Base-by-base conservation (phyloP, 805 yeast species). In the Peterozyma toletana region DNA sequence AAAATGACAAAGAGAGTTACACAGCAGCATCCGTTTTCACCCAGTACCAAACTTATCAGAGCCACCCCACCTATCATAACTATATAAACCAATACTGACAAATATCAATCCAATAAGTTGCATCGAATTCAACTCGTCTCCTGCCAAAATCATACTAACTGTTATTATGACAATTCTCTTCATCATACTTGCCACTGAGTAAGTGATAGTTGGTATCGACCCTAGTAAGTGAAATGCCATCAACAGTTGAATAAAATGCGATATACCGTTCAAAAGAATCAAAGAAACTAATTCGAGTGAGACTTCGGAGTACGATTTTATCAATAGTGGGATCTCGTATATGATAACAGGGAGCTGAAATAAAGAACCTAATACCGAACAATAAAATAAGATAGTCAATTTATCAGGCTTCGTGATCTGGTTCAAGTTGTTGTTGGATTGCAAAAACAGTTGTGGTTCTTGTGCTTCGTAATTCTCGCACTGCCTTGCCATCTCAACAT, bases 111-210 rank as follows among this genome's bases (percentile, higher is more conserved):
- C 88, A 11, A 67, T 30, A 3, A 62, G 40, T 54, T 82, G 86
- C 16, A 62, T 55, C 1, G 62, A 41, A 2, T 77, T 64, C n/a
- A 80, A 60, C 14, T 55, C 52, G 17, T 70, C 73, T 21, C 82
- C 82, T 33, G 71, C 73, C 69, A 73, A 75, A 35, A 83, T 46
- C 66, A 90, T 85, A 53, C 96, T 86, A 1, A 83, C 82, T 1
- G 83, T 73, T 37, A 89, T 88, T 30, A 89, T 77, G 1, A 86
- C 84, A n/a, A 89, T 84, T 54, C 96, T 78, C 64, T 89, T 89
- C 77, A 89, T 75, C 76, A 89, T 75, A 37, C 86, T 80, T 2
- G 96, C 96, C 45, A 89, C 81, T 2, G 95, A 84, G 62, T 87
- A 89, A 2, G 93, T 78, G 11, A 89, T 80, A 0, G 96, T 86